Base-by-base conservation (phyloP, 345 rosid genomes). In the Eucalyptus curtisii region DNA sequence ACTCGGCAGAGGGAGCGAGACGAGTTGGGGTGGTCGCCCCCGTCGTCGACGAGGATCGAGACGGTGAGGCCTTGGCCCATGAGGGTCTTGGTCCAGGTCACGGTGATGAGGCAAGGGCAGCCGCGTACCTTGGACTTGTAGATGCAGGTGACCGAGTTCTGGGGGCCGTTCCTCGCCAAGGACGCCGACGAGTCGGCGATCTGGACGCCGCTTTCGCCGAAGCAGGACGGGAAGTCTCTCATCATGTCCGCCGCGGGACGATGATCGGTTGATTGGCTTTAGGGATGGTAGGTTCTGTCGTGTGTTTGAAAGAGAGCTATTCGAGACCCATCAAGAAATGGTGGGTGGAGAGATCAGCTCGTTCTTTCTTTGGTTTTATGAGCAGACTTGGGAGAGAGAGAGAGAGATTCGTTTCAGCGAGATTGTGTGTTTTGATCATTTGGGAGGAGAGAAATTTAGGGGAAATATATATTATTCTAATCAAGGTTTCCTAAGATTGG, bases 191-290 rank as follows among this genome's bases (percentile, higher is more conserved):
- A 95, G 92, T 95, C 97, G 40, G 99, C 98, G 61, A 96, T 94
- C 92, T 97, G 99, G 89, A 97, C 97, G 79, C 99, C 99, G 90
- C 94, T 97, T 92, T 97, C 99, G 88, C 99, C 98, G 80, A 96
- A 97, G 92, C 99, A 97, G 91, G 99, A 97, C 91, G 98, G 98
- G 91, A 97, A 97, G 91, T 97, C 99, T 94, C 93, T 96, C 99
- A 97, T 96, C 89, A 49, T 89, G 61, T 31, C 48, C 87, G 85
- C 47, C 30, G 24, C 84, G 47, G 84, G 47, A 24, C 68, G 87
- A 64, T 20, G 71, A 59, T 37, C 45, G 82, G 45, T 37, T 37
- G 84, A 76, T 40, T 12, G 47, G 84, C 12, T 22, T 22, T 22
- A 37, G 84, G 30, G 84, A 76, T 40, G 84, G 84, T 40, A 20